Base-by-base conservation (phyloP, 2,329 filamentous ascomycete genomes). In the Colletotrichum sp. region DNA sequence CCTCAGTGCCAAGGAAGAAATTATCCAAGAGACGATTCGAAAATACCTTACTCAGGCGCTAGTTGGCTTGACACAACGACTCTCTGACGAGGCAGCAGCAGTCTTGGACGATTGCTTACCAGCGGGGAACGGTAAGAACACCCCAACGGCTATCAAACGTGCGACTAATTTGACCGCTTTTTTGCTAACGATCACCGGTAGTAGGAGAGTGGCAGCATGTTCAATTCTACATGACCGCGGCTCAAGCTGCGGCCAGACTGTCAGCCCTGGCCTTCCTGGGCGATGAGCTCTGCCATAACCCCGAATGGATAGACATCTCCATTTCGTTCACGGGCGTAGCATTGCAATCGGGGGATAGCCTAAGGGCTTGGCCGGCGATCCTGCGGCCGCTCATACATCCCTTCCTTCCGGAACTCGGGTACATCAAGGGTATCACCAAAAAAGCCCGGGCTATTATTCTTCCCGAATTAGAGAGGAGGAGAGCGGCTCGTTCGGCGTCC, bases 111-210 rank as follows among this genome's bases (percentile, higher is more conserved):
- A 18, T 2, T 0, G 51, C 3, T 29, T 55, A 15, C 51, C 24
- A 18, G 0, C 21, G 6, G 24, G 7, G 13, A 55, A 29, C 12
- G 21, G 51, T 29, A 8, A 15, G 51, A 8, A 7, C 13, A 24
- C 12, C 2, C 15, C 8, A 55, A 3, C 8, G 11, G 3, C 21
- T 24, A 24, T 24, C 24, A 24, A 24, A 24, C 24, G 0, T 15
- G 16, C 2, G 3, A 43, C 0, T 43, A 8, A 5, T 1, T 43
- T n/a, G 18, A n/a, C 0, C 18, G 9, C 4, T 43, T 8, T 8
- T 43, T 8, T 43, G 8, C 18, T 11, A 6, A 43, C 18, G 8
- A 43, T 0, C 38, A n/a, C 18, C 9, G 18, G 18, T 21, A 3
- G 0, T 2, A 21, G 21, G 21, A 16, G 51, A 29, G 1, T 55